Base-by-base conservation (phyloP, 192 early-diverging fungal species). In the Kappamyces sp. region DNA sequence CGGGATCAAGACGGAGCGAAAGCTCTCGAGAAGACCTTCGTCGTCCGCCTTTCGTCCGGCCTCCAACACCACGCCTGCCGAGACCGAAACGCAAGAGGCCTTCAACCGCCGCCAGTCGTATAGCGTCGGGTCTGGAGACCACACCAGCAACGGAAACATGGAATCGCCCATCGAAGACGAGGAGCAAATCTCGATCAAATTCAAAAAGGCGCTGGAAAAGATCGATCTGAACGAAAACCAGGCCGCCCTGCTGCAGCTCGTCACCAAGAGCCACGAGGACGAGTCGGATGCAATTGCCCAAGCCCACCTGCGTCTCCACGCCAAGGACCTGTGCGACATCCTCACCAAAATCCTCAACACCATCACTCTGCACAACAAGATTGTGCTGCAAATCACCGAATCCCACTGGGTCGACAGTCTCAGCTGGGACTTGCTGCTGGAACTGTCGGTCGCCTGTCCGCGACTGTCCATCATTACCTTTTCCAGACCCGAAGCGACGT, bases 371-470 rank as follows among this genome's bases (percentile, higher is more conserved):
- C 38, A 61, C 32, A 72, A 66, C 57, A 52, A 68, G 5, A 22
- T 80, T 1, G 49, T 60, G 6, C 49, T 78, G 2, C 48, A 76
- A 31, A 47, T 78, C 12, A 69, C 75, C 31, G 76, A 78, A 65
- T 43, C 69, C 6, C 76, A 78, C 40, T 78, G 67, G 67, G 65
- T 77, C 42, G 76, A 78, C 49, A 61, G 51, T 6, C 32, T 59
- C 0, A 76, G 72, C 1, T 77, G 74, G 74, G 75, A 78, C 43
- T 41, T 78, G 1, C 45, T 79, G 4, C 54, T 40, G 45, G 66
- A 78, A 14, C 55, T 78, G 45, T 41, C 60, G 0, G 54, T 42
- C 5, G 37, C 50, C 6, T 79, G 66, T 47, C 49, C 66, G 12
- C 62, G 51, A 40, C 45, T 49, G 4, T 35, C 45, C n/a, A 57